Evolutionary conservation across 164 flowering plant species (phyloP).

Genomic region (Nymphaea thermarum): DNA sequence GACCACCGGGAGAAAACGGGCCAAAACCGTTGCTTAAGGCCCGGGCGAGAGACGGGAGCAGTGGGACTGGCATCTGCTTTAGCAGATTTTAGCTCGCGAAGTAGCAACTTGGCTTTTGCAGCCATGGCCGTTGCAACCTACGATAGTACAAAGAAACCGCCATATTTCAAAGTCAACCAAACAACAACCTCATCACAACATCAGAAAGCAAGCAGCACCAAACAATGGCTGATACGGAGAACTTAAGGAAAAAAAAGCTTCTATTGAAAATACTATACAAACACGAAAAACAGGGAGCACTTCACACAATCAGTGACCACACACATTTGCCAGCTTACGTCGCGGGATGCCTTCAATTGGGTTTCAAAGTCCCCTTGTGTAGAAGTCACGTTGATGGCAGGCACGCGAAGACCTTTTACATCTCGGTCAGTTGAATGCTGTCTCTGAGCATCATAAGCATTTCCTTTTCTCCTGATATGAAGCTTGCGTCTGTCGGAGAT

Average conservation of each 20-base stretch:
- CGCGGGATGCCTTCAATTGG: constrained; percentile 99
- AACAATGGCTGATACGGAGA: background rate
- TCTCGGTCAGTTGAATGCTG: constrained; percentile 17
- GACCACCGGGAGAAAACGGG: no score
- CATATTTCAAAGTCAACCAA: no score
- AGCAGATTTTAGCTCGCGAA: constrained; percentile 82
- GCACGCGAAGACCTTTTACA: constrained; percentile 20
- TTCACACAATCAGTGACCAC: background rate
- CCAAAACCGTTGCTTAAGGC: no score
- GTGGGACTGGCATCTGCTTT: no score
- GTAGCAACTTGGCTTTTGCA: constrained; percentile 90
- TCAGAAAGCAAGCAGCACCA: background rate
- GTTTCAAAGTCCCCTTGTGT: constrained; percentile 51
- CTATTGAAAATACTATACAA: background rate
- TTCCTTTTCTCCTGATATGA: constrained; percentile 55
- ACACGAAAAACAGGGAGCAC: background rate
- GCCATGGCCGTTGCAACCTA: constrained; percentile 99
- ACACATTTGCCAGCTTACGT: constrained; percentile 92
- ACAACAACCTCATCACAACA: background rate
- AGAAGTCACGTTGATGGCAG: constrained; percentile 7
- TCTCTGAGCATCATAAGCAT: constrained; percentile 15
- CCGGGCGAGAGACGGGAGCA: no score
- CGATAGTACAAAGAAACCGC: background rate
- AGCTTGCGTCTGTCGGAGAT: constrained; percentile 78
- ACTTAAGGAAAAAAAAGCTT: background rate